Percentiles rank a stretch among this genome's conserved stretches.
phyloP scores from a whole-genome alignment of 805 yeast genomes.

The Metschnikowia kofuensis region DNA sequence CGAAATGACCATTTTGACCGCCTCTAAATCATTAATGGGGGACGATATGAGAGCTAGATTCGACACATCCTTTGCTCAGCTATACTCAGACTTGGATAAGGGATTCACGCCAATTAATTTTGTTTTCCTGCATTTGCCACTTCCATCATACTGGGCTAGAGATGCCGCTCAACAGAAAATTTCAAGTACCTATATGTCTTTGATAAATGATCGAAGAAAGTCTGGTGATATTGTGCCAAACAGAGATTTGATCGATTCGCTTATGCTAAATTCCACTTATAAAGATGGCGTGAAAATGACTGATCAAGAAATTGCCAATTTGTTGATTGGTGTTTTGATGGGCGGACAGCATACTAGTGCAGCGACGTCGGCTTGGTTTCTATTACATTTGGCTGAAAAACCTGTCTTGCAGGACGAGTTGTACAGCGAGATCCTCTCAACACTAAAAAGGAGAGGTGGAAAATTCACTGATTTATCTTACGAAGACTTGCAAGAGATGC shows the following conservation, averaged over 20 bases:
- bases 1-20: constrained; percentile 94
- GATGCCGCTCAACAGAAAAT: constrained; percentile 85
- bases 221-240: constrained; percentile 70
- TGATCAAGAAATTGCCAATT: constrained; percentile 90
- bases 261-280: constrained; percentile 79
- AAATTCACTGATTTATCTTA: constrained; percentile 59
- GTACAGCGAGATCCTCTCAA: constrained; percentile 66
- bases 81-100: constrained; percentile 89
- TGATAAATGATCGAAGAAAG: constrained; percentile 71
- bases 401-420: constrained; percentile 84
- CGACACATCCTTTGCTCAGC: constrained; percentile 76
- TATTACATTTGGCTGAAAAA: constrained; percentile 84
- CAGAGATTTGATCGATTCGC: constrained; percentile 85
- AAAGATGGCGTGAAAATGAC: constrained; percentile 94
- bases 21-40: constrained; percentile 87
- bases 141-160: constrained; percentile 79
- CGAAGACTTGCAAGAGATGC: constrained; percentile 80
- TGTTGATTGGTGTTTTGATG: constrained; percentile 94
- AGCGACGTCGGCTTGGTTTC: constrained; percentile 91
- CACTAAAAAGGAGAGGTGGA: constrained; percentile 45
- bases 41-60: constrained; percentile 84
- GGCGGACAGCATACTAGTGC: constrained; percentile 99
- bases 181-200: constrained; percentile 73
- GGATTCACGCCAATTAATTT: constrained; percentile 96
- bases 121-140: constrained; percentile 91